Evolutionary conservation across 768 basidiomycete species (phyloP).

Genomic region (Hortiboletus campestris): DNA sequence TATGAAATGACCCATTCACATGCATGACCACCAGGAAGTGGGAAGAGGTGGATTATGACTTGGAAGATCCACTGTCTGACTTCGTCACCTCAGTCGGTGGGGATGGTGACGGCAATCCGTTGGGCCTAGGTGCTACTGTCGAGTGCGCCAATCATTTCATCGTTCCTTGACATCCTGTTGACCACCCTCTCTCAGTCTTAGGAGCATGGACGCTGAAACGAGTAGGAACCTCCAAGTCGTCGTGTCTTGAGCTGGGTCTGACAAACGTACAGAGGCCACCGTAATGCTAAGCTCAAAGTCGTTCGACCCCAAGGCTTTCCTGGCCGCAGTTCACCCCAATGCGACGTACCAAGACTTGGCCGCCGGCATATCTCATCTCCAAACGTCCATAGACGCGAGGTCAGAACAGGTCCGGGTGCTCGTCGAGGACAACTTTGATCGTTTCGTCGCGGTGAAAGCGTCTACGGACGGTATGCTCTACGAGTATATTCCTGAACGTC

Average conservation of each 20-base stretch:
- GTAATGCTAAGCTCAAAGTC: conserved; percentile 88
- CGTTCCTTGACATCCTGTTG: neutral
- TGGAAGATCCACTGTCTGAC: conserved; percentile 72
- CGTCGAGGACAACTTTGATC: conserved; percentile 97
- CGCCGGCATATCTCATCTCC: conserved; percentile 69
- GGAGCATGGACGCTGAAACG: conserved; percentile 72
- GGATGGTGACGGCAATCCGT: conserved; percentile 68
- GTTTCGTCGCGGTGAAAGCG: conserved; percentile 96
- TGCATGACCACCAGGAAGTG: conserved; percentile 55
- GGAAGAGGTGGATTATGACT: conserved; percentile 88
- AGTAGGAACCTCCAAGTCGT: conserved; percentile 42
- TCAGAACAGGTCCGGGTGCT: conserved; percentile 93
- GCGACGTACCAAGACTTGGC: conserved; percentile 92
- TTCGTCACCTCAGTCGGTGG: conserved; percentile 56
- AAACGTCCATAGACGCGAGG: conserved; percentile 80
- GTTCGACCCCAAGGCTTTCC: conserved; percentile 93
- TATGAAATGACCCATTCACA: conserved; percentile 3
- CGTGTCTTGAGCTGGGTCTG: conserved; percentile 5
- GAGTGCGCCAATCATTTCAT: conserved; percentile 43
- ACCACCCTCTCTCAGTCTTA: conserved; percentile 41
- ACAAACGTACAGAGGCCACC: conserved; percentile 56
- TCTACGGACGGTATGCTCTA: conserved; percentile 79
- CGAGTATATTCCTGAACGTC: neutral
- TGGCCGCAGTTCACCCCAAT: conserved; percentile 89
- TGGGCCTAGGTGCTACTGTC: conserved; percentile 69